A percentile compares a stretch with the other conserved stretches of the same genome.
phyloP scores from a whole-genome alignment of 2,329 filamentous ascomycete genomes.

The Verticillium nonalfalfae region DNA sequence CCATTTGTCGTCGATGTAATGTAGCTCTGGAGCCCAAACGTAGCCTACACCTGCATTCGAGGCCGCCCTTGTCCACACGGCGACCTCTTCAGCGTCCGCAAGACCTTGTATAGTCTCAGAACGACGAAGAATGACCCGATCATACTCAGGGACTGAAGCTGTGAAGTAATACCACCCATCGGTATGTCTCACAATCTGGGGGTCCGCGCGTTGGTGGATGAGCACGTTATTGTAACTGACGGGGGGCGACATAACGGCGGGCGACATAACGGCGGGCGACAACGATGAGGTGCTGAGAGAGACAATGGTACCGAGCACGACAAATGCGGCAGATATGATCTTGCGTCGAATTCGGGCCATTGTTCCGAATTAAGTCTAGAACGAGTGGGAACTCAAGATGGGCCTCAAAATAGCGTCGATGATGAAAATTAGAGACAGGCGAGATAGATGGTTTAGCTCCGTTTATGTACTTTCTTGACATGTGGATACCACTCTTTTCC shows the following conservation, averaged over 20 bases:
- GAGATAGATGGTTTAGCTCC: neutral
- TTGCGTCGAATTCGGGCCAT: neutral
- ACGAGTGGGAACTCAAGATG: neutral
- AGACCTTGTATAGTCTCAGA: slow-evolving; percentile 10
- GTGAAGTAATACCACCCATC: slow-evolving; percentile 14
- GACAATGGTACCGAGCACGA: neutral
- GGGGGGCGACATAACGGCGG: slow-evolving; percentile 13
- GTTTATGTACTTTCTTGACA: neutral
- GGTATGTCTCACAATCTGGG: slow-evolving; percentile 21
- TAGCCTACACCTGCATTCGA: slow-evolving; percentile 32
- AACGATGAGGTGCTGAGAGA: neutral
- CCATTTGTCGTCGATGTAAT: slow-evolving; percentile 42
- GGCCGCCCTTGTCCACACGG: slow-evolving; percentile 29
- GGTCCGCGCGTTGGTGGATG: slow-evolving; percentile 20
- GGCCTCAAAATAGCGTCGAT: neutral
- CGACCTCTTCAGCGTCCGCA: slow-evolving; percentile 11
- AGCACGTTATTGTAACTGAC: slow-evolving; percentile 20
- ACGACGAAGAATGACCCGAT: slow-evolving; percentile 8
- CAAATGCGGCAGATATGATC: neutral
- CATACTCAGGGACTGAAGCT: slow-evolving; percentile 12
- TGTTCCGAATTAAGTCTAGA: neutral
- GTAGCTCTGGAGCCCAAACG: slow-evolving; percentile 51
- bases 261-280: slow-evolving; percentile 12
- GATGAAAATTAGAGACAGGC: too few species aligned
- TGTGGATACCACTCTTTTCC: neutral